Base-by-base conservation (phyloP, 2,329 filamentous ascomycete genomes). In the Rhinocladiella similis region DNA sequence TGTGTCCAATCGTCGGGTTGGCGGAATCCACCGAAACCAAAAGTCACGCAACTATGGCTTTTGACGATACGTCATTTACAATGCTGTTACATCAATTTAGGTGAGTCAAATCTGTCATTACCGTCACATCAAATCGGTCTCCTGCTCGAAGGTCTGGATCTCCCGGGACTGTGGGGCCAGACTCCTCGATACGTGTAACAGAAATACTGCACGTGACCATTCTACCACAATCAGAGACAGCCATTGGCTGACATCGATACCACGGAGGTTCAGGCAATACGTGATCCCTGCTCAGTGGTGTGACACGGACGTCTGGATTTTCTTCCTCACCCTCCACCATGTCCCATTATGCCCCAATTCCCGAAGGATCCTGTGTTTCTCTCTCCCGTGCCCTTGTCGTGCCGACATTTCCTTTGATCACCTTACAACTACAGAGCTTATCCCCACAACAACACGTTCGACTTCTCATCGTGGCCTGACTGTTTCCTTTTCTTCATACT, bases 381-480 rank as follows among this genome's bases (percentile, higher is more conserved):
- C 14, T 57, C 38, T 50, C 50, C 42, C 48, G 47, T 43, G 18
- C n/a, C 41, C 16, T 6, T 25, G 25, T n/a, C 10, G 19, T 25
- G 14, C 25, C 43, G 20, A 25, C 43, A 3, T 22, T 20, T n/a
- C 47, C 47, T 53, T 51, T 22, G 47, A 27, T 61, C 54, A 59
- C 53, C 54, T 38, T 51, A 56, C 53, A 59, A 50, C 50, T 57
- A 51, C 47, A 49, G 47, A 42, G 33, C n/a, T 51, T 45, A 47
- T 18, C 46, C 56, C 56, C 56, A 57, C 59, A 46, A 59, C 56
- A 53, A 45, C 45, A 27, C 56, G 54, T 42, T 47, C 35, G 46
- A 33, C 53, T 36, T 52, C 55, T 43, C 56, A 54, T 55, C 38
- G 59, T 62, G 59, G 59, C 56, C 59, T 62, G 59, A 62, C 59